A percentile compares a stretch with the other conserved stretches of the same genome.
Evolutionary conservation across 495 filamentous ascomycete species (phyloP).

Genomic region (Trichoderma virens): DNA sequence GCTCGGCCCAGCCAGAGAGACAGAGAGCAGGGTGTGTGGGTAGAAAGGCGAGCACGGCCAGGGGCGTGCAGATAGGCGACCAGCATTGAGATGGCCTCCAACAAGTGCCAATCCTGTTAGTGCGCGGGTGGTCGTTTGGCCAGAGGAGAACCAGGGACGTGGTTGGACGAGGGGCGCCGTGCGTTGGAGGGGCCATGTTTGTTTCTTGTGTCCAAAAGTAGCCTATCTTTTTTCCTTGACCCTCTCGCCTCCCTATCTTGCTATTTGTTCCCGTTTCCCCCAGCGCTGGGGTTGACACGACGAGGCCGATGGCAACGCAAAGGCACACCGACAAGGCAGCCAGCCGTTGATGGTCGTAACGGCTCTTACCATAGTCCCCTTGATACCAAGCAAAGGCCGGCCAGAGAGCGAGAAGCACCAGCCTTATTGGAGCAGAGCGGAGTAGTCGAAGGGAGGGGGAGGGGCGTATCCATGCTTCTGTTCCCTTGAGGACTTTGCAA

Average conservation of each 20-base stretch:
- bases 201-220: constrained; percentile 4
- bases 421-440: background rate
- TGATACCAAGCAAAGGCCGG: no score
- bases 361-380: no score
- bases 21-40: background rate
- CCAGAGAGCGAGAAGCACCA: background rate
- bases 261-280: background rate
- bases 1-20: constrained; percentile 1
- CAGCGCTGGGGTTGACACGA: background rate
- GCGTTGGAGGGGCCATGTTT: constrained; percentile 3
- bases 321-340: background rate
- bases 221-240: background rate
- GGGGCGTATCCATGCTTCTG: background rate
- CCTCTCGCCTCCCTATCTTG: background rate
- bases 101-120: constrained; percentile 5
- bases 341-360: no score
- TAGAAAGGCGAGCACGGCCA: background rate
- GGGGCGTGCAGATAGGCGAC: background rate
- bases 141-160: background rate
- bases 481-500: background rate
- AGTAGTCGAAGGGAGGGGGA: background rate
- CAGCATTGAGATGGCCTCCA: constrained; percentile 7
- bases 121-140: constrained; percentile 7
- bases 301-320: background rate
- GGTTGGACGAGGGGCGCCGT: constrained; percentile 6